phyloP scores from a whole-genome alignment of 225 moss, liverwort and hornwort species.

The Asterella californica region DNA sequence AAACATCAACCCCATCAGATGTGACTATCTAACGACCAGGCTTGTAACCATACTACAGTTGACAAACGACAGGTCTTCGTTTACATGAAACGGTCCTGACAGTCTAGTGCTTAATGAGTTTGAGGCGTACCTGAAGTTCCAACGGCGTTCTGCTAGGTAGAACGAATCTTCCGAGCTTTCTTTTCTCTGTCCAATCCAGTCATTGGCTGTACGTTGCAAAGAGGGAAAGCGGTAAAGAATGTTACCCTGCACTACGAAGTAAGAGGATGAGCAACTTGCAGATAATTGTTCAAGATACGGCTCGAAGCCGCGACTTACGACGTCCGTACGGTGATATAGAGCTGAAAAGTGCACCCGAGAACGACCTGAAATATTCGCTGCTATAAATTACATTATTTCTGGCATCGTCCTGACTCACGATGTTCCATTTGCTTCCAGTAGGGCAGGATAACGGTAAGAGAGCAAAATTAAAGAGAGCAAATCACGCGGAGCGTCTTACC shows the following conservation, averaged over 20 bases:
- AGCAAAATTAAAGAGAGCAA: neutral
- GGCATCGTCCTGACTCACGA: neutral
- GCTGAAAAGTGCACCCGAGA: neutral
- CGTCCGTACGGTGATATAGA: neutral
- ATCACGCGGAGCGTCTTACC: constrained; percentile 21
- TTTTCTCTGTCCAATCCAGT: constrained; percentile 67
- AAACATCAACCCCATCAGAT: neutral
- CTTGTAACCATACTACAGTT: neutral
- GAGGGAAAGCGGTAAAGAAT: constrained; percentile 81
- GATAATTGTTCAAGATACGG: neutral
- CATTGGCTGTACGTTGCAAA: constrained; percentile 65
- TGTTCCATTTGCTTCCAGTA: neutral
- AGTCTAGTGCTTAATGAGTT: neutral
- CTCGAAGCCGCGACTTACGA: neutral
- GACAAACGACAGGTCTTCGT: neutral
- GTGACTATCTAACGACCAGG: neutral
- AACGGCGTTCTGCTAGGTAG: constrained; percentile 67
- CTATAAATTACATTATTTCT: neutral
- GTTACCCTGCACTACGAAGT: constrained; percentile 55
- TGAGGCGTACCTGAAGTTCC: constrained; percentile 62
- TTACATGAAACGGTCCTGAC: neutral
- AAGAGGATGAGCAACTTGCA: constrained; percentile 7
- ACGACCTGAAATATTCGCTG: neutral
- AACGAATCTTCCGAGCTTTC: constrained; percentile 45
- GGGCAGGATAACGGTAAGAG: neutral